These are phyloP conservation scores for Onygena corvina DNA, from an alignment of 2,329 filamentous ascomycete species.

Conservation along the genomic window DNA sequence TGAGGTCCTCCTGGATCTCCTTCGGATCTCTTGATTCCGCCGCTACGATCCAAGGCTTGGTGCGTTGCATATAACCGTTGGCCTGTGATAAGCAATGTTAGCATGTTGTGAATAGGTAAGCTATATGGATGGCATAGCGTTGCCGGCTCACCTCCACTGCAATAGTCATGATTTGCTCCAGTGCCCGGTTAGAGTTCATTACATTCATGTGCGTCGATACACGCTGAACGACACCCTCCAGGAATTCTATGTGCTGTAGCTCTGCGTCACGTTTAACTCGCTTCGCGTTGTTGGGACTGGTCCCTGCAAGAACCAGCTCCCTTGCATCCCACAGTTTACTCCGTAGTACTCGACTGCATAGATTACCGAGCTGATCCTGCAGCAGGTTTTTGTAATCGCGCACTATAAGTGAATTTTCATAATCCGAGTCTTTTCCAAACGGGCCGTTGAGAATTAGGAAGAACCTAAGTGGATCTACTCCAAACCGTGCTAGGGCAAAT, in stretches of 20 bases:
- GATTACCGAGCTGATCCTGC: conserved; percentile 66
- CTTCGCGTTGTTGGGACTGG: neutral
- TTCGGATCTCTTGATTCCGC: conserved; percentile 23
- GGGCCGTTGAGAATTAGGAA: conserved; percentile 75
- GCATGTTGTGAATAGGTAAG: too few species aligned
- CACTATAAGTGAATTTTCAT: conserved; percentile 66
- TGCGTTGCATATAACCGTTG: conserved; percentile 54
- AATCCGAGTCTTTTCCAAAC: conserved; percentile 66
- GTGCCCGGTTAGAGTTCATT: conserved; percentile 52
- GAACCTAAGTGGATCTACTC: conserved; percentile 75
- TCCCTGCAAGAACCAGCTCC: conserved; percentile 41
- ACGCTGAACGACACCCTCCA: conserved; percentile 31
- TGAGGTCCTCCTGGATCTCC: conserved; percentile 33
- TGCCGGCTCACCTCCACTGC: conserved; percentile 10
- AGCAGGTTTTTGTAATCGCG: conserved; percentile 68
- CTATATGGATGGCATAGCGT: neutral
- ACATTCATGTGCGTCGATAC: conserved; percentile 49
- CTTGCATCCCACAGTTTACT: conserved; percentile 57
- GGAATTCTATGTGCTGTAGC: conserved; percentile 28
- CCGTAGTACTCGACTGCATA: conserved; percentile 58
- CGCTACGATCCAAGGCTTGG: conserved; percentile 55
- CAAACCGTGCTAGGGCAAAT: conserved; percentile 79
- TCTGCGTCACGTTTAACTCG: conserved; percentile 18
- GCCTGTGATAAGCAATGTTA: conserved; percentile 35
- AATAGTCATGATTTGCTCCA: conserved; percentile 49